phyloP scores from a whole-genome alignment of 2,329 filamentous ascomycete genomes.

The Calonectria ilicicola region DNA sequence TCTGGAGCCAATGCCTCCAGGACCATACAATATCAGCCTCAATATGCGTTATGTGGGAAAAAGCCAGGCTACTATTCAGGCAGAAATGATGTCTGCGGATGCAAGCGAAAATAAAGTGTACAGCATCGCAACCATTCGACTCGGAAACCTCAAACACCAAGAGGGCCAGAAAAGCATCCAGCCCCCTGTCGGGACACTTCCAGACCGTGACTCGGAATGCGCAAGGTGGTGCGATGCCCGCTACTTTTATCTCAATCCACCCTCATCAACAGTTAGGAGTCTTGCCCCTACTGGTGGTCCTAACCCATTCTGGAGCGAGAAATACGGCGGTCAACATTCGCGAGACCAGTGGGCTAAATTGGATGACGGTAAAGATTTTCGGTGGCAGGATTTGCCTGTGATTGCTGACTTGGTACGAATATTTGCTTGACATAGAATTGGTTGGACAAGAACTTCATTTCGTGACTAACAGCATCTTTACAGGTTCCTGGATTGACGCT shows the following conservation, averaged over 20 bases:
- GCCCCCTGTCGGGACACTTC: background rate
- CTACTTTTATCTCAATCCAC: background rate
- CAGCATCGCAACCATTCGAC: background rate
- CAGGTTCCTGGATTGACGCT: background rate
- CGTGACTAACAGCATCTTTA: background rate
- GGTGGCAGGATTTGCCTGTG: background rate
- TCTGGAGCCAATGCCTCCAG: background rate
- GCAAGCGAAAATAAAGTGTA: background rate
- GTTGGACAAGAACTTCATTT: background rate
- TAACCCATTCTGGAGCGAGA: background rate
- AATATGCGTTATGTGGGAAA: background rate
- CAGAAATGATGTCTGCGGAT: background rate
- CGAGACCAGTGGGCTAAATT: background rate
- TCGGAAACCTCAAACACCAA: background rate
- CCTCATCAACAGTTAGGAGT: background rate
- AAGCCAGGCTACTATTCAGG: background rate
- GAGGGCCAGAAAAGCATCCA: background rate
- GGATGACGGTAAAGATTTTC: background rate
- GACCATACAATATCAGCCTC: background rate
- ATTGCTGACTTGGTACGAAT: background rate
- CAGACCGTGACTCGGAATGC: background rate
- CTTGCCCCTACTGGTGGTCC: background rate
- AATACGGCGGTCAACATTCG: background rate
- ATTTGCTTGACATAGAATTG: too few relatives aligned
- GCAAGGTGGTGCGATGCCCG: background rate